A percentile compares a stretch with the other conserved stretches of the same genome.
These are phyloP conservation scores for Ogataea chonburiensis DNA, from an alignment of 805 yeast genomes.

Conservation along the genomic window DNA sequence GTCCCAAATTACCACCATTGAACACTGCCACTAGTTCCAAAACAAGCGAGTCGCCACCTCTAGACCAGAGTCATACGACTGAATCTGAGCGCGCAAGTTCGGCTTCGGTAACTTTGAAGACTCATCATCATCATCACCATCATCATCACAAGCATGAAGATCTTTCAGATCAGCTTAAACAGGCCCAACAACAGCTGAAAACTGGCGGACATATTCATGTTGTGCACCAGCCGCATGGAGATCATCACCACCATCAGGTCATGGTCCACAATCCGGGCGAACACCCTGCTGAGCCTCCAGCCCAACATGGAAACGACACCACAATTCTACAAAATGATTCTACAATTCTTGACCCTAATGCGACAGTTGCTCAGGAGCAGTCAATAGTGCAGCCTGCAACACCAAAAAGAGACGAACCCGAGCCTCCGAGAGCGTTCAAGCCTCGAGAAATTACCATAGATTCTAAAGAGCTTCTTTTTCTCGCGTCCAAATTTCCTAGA, in stretches of 20 bases:
- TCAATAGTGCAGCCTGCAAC: constrained; percentile 7
- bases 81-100: too few species aligned
- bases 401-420: constrained; percentile 6
- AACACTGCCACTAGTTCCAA: constrained; percentile 10
- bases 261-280: constrained; percentile 28
- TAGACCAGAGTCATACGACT: constrained; percentile 16
- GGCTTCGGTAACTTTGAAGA: constrained; percentile 17
- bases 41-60: constrained; percentile 6
- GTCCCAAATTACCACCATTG: constrained; percentile 12
- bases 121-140: too few species aligned
- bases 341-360: constrained; percentile 28
- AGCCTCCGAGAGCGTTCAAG: constrained; percentile 1
- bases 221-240: constrained; percentile 32
- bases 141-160: constrained; percentile 32
- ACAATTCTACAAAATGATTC: constrained; percentile 30
- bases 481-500: constrained; percentile 43
- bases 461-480: constrained; percentile 40
- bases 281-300: constrained; percentile 6
- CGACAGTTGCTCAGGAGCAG: constrained; percentile 21
- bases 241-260: constrained; percentile 30
- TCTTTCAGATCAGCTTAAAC: constrained; percentile 22
- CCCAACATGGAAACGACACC: constrained; percentile 22
- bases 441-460: constrained; percentile 29
- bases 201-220: constrained; percentile 31
- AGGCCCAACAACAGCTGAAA: constrained; percentile 28